These are phyloP conservation scores for Curvularia hawaiiensis DNA, from an alignment of 2,329 filamentous ascomycete genomes.

Conservation along the genomic window DNA sequence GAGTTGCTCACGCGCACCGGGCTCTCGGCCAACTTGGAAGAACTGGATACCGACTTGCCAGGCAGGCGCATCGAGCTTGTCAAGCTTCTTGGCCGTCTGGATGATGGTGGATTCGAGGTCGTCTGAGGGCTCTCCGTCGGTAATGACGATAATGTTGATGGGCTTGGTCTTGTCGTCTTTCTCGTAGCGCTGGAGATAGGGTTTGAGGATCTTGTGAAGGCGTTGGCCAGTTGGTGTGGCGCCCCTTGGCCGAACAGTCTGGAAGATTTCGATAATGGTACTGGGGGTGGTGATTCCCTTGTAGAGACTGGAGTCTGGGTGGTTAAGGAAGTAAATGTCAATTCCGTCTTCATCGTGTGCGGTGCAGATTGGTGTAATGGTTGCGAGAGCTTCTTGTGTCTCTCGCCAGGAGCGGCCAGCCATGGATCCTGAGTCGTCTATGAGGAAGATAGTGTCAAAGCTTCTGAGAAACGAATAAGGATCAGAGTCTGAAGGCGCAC, in stretches of 20 bases:
- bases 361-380: conserved; percentile 83
- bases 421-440: conserved; percentile 95
- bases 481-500: conserved; percentile 50
- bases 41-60: conserved; percentile 94
- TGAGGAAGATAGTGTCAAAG: conserved; percentile 89
- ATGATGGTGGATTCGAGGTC: conserved; percentile 74
- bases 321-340: conserved; percentile 91
- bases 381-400: conserved; percentile 69
- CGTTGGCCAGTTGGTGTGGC: conserved; percentile 77
- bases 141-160: conserved; percentile 90
- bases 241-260: conserved; percentile 65
- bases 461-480: conserved; percentile 74
- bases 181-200: conserved; percentile 69
- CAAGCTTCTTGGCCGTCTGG: conserved; percentile 70
- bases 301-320: conserved; percentile 64
- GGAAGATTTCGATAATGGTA: conserved; percentile 72
- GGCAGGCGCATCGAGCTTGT: conserved; percentile 69
- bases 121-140: conserved; percentile 82
- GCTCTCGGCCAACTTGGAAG: conserved; percentile 86
- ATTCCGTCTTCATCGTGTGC: conserved; percentile 81
- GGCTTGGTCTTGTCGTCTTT: conserved; percentile 66
- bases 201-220: conserved; percentile 71
- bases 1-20: conserved; percentile 67
- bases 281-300: conserved; percentile 64
- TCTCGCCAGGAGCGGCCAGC: conserved; percentile 76